These are phyloP conservation scores for Sapria himalayana DNA, from an alignment of 345 rosid genomes.

Conservation along the genomic window DNA sequence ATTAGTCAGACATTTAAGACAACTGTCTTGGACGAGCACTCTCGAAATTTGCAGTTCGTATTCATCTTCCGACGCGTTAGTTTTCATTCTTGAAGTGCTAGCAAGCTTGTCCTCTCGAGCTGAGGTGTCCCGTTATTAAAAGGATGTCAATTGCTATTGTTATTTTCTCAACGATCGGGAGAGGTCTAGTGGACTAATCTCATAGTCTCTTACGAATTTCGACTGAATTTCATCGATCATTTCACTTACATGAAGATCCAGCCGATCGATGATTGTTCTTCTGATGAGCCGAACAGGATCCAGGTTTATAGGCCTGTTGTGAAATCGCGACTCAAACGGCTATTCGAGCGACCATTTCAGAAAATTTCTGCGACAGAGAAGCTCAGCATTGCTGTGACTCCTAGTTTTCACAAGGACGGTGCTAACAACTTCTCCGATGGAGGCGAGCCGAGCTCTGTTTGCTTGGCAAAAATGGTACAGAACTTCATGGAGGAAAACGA, in stretches of 20 bases:
- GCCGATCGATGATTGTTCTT: constrained; percentile 32
- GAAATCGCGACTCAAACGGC: constrained; percentile 65
- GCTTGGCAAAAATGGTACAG: constrained; percentile 57
- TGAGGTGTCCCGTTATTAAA: neutral
- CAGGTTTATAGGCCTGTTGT: constrained; percentile 36
- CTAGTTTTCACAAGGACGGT: constrained; percentile 15
- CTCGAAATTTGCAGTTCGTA: constrained; percentile 15
- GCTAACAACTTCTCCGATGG: constrained; percentile 14
- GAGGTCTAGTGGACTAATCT: too few relatives aligned
- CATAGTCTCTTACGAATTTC: too few relatives aligned
- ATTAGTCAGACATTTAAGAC: constrained; percentile 8
- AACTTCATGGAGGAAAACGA: constrained; percentile 51
- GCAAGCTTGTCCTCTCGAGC: neutral
- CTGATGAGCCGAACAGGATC: constrained; percentile 16
- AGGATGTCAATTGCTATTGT: constrained; percentile 1
- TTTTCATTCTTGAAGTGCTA: constrained; percentile 1
- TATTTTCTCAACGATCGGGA: neutral
- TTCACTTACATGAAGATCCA: constrained; percentile 63
- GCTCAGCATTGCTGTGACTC: constrained; percentile 16
- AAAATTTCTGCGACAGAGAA: constrained; percentile 20
- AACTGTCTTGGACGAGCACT: constrained; percentile 9
- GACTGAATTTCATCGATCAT: constrained; percentile 12
- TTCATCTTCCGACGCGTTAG: constrained; percentile 2
- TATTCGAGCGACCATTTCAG: constrained; percentile 62
- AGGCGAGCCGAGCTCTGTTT: constrained; percentile 61